Evolutionary conservation across 305 asterid genomes (phyloP).

Genomic region (Solanum hybrid): DNA sequence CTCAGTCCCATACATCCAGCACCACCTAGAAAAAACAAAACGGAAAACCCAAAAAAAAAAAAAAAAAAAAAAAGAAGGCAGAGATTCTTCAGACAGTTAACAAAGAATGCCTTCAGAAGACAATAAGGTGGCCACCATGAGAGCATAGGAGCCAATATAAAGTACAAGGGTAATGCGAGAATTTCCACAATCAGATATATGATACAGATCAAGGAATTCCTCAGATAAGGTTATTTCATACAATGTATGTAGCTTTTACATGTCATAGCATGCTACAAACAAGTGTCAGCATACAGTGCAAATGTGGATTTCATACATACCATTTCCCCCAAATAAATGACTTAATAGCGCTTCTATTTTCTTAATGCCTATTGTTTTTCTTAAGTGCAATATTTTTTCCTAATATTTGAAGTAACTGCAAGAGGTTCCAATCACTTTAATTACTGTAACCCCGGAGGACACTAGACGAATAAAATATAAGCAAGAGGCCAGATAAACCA

Average conservation of each 20-base stretch:
- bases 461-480: neutral
- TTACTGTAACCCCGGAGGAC: neutral
- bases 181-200: neutral
- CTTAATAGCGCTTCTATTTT: neutral
- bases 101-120: neutral
- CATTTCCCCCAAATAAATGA: neutral
- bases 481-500: neutral
- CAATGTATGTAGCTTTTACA: neutral
- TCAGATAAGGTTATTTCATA: neutral
- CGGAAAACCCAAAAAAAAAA: neutral
- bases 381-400: neutral
- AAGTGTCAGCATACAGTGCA: neutral
- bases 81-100: neutral
- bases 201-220: neutral
- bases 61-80: neutral
- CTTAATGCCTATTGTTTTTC: neutral
- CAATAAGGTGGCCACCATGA: neutral
- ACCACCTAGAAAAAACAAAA: slow-evolving; percentile 5
- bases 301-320: neutral
- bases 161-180: neutral
- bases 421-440: neutral
- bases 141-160: neutral
- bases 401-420: neutral
- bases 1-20: neutral
- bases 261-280: neutral